Evolutionary conservation across 129 eudicot species (phyloP).

Genomic region (Kitagawia praeruptora): DNA sequence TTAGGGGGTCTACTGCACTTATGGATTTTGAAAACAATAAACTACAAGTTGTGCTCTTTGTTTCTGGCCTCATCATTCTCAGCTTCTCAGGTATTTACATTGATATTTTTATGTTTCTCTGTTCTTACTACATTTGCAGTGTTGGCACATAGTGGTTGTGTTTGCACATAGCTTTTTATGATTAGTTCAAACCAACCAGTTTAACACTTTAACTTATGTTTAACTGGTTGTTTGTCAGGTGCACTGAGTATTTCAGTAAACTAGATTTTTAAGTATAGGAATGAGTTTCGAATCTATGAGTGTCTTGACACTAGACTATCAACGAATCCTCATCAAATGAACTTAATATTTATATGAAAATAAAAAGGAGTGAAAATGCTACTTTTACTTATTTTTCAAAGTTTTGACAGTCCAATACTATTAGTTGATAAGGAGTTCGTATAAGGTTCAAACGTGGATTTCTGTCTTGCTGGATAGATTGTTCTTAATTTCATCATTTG

Average conservation of each 20-base stretch:
- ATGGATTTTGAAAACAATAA: conserved; percentile 47
- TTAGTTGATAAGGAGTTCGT: not conserved
- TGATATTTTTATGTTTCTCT: not conserved
- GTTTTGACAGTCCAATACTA: too few species aligned
- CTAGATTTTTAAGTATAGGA: too few species aligned
- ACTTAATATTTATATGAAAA: too few species aligned
- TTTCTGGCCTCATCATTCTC: conserved; percentile 48
- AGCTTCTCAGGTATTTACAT: conserved; percentile 48
- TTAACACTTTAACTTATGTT: too few species aligned
- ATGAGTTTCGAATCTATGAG: too few species aligned
- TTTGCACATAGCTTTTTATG: conserved; percentile 14
- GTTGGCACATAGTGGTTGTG: not conserved
- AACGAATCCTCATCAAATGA: not conserved
- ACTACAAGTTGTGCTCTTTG: conserved; percentile 38
- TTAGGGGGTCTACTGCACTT: not conserved
- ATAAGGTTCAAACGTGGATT: not conserved
- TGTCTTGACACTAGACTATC: not conserved
- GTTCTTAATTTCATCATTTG: not conserved
- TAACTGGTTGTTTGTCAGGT: not conserved
- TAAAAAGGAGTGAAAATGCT: not conserved
- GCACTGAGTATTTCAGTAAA: too few species aligned
- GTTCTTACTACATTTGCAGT: too few species aligned
- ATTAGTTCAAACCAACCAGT: not conserved
- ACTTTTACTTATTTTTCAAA: not conserved
- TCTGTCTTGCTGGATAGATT: not conserved